Percentiles rank a stretch among this genome's conserved stretches.
Evolutionary conservation across 2,329 filamentous ascomycete species (phyloP).

Genomic region (Alternaria sp.): DNA sequence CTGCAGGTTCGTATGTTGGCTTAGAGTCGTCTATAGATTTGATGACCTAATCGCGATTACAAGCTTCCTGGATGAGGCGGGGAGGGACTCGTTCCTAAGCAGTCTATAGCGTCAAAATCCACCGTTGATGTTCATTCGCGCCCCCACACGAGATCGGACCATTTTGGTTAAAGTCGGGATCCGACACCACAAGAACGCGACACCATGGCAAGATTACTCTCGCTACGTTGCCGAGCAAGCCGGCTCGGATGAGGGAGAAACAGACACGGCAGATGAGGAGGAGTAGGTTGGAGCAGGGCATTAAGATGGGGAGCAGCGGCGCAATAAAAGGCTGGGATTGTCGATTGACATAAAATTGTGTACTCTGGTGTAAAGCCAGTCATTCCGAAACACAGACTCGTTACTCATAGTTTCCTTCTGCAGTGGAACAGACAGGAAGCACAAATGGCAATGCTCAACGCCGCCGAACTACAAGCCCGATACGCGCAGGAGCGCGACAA

Average conservation of each 20-base stretch:
- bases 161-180: slow-evolving; percentile 6
- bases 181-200: slow-evolving; percentile 4
- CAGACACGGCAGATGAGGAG: background rate
- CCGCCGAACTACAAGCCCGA: slow-evolving; percentile 5
- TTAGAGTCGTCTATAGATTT: background rate
- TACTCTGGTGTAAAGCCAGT: background rate
- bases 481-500: slow-evolving; percentile 11
- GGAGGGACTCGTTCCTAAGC: background rate
- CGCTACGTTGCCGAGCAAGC: background rate
- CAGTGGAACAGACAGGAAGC: background rate
- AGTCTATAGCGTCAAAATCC: slow-evolving; percentile 1
- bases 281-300: background rate
- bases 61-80: background rate
- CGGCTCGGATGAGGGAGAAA: background rate
- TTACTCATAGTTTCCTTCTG: background rate
- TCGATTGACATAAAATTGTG: background rate
- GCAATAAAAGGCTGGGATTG: background rate
- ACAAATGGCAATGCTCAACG: slow-evolving; percentile 3
- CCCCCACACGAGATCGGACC: slow-evolving; percentile 5
- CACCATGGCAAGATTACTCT: background rate
- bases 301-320: background rate
- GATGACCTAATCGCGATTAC: background rate
- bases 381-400: background rate
- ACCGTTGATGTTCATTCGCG: slow-evolving; percentile 6
- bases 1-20: background rate